Percentiles rank a stretch among this genome's conserved stretches.
Conservation (phyloP, 2,329 filamentous ascomycete genomes). For the Ophiocordyceps camponoti-leonardi region DNA sequence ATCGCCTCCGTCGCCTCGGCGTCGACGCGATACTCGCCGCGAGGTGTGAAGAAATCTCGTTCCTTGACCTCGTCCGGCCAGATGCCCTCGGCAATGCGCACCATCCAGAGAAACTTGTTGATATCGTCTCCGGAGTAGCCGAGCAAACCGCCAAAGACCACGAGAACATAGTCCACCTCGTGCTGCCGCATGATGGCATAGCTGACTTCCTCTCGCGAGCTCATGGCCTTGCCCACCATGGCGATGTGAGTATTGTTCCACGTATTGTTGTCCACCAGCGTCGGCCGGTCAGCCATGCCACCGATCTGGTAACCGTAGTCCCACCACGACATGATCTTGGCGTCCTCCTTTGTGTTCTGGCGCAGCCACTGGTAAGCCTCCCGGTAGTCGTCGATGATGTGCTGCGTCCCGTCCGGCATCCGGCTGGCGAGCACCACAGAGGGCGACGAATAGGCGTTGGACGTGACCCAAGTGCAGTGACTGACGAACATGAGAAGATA, state of each 20-base stretch:
- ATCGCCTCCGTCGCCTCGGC: slow-evolving; percentile 87
- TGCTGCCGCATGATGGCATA: slow-evolving; percentile 98
- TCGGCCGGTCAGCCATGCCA: slow-evolving; percentile 95
- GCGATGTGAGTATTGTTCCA: slow-evolving; percentile 99
- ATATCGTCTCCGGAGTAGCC: slow-evolving; percentile 98
- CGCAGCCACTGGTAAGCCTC: slow-evolving; percentile 99
- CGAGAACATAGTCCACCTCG: slow-evolving; percentile 95
- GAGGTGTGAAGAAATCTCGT: slow-evolving; percentile 82
- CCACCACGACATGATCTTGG: slow-evolving; percentile 99
- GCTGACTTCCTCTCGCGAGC: slow-evolving; percentile 89
- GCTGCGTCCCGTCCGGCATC: slow-evolving; percentile 85
- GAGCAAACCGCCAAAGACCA: slow-evolving; percentile 89
- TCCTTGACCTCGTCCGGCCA: slow-evolving; percentile 99
- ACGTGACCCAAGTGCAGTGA: slow-evolving; percentile 98
- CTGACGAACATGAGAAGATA: slow-evolving; percentile 89
- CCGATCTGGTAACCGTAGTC: slow-evolving; percentile 99
- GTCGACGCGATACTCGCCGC: slow-evolving; percentile 91
- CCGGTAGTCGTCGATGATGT: slow-evolving; percentile 98
- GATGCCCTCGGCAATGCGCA: slow-evolving; percentile 95
- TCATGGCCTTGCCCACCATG: slow-evolving; percentile 98
- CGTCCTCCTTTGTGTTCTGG: slow-evolving; percentile 86
- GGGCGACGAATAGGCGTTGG: slow-evolving; percentile 95
- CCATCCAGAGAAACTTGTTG: slow-evolving; percentile 99
- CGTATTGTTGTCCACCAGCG: slow-evolving; percentile 97
- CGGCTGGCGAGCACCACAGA: slow-evolving; percentile 89